phyloP scores from a whole-genome alignment of 352 stramenopile species.

The Phytopythium litorale region DNA sequence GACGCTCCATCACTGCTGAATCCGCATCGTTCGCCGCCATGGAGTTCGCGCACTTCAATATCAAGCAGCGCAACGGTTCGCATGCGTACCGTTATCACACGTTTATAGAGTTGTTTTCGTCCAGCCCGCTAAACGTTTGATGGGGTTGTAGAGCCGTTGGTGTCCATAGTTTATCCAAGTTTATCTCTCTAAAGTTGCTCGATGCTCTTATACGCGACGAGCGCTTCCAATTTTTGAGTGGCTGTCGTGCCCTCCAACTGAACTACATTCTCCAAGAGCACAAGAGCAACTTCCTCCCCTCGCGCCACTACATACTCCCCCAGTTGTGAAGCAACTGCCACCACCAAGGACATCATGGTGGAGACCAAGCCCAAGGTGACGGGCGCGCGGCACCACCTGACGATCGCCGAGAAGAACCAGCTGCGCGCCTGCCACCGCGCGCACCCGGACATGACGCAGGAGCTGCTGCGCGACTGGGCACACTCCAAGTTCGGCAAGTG shows the following conservation, averaged over 20 bases:
- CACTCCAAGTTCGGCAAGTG: constrained; percentile 27
- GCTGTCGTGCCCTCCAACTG: background rate
- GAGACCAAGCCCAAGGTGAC: constrained; percentile 10
- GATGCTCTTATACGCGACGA: background rate
- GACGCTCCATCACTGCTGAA: background rate
- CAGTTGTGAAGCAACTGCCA: too few relatives aligned
- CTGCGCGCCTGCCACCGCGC: constrained; percentile 21
- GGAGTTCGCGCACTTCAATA: background rate
- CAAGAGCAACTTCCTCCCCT: constrained; percentile 12
- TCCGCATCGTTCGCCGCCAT: background rate
- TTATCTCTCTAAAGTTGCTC: background rate
- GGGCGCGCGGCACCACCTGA: constrained; percentile 26
- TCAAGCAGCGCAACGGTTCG: background rate
- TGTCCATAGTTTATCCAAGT: too few relatives aligned
- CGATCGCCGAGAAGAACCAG: constrained; percentile 36
- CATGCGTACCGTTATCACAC: background rate
- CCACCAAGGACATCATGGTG: background rate
- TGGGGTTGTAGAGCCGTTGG: too few relatives aligned
- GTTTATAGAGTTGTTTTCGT: background rate
- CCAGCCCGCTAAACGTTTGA: background rate
- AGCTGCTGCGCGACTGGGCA: constrained; percentile 35
- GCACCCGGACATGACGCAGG: constrained; percentile 27
- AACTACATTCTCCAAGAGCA: constrained; percentile 5
- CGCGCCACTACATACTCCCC: background rate
- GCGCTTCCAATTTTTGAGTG: background rate